Base-by-base conservation (phyloP, 192 early-diverging fungal species). In the Coemansia sp. region DNA sequence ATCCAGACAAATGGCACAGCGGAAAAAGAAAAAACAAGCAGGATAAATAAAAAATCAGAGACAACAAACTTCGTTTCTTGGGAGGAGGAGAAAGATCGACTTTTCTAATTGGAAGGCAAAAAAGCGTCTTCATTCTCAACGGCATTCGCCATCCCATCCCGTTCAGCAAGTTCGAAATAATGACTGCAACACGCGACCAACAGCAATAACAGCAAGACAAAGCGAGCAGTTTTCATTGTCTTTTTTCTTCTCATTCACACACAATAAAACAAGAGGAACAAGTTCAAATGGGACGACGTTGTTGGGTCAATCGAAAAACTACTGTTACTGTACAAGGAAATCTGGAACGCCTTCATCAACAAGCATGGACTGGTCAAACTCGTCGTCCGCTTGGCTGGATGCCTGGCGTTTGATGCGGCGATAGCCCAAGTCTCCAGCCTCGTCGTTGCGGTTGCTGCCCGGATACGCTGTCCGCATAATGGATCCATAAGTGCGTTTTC, bases 301-400 rank as follows among this genome's bases (percentile, higher is more conserved):
- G 26, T 26, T 26, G 26, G 26, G 26, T 26, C 36, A 26, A 15
- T 26, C 3, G 26, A 3, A 26, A 3, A 26, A 26, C 18, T 8
- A 8, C n/a, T 6, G 19, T 39, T 37, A 68, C 36, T 61, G 49
- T 11, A 69, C 68, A 12, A 69, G 54, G 43, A 69, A 69, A 12
- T 69, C 68, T 13, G 67, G 67, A n/a, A 61, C 41, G 1, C 39
- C 61, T 13, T 69, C 68, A 9, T 69, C 68, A n/a, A 63, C 41
- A 54, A 63, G 61, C 68, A 69, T 69, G 41, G 21, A 22, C 51
- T 51, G 42, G 42, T 41, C 42, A 12, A 62, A 11, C 48, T 54
- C 67, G 51, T 22, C 36, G 19, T 54, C 51, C 9, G 51, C 51
- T 1, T 54, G 51, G 21, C 51, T 54, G 19, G 51, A 54, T 26